Percentiles rank a stretch among this genome's conserved stretches.
Conservation (phyloP, 2,329 filamentous ascomycete genomes). For the Fusarium xylarioides region DNA sequence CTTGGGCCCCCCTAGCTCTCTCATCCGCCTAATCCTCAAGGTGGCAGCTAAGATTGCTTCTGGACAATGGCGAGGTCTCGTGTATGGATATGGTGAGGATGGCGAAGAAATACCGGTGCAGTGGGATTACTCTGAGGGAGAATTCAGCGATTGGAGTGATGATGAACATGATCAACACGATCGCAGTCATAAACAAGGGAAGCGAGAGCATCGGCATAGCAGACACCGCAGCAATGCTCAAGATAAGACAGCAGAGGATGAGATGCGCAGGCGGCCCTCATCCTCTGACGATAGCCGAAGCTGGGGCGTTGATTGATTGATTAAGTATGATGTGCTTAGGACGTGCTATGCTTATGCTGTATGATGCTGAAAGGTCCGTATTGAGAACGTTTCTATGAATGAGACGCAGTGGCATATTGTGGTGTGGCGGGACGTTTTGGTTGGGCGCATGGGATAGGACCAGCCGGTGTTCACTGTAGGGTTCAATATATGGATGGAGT, state of each 20-base stretch:
- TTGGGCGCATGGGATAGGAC: constrained; percentile 10
- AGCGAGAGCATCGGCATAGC: constrained; percentile 12
- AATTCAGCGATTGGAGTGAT: constrained; percentile 63
- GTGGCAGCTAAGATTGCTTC: constrained; percentile 80
- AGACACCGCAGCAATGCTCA: constrained; percentile 13
- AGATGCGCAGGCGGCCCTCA: constrained; percentile 20
- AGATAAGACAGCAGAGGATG: neutral
- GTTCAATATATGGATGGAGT: constrained; percentile 24
- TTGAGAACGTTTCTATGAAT: constrained; percentile 9
- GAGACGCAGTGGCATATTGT: neutral
- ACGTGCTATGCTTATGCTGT: neutral
- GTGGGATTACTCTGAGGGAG: constrained; percentile 70
- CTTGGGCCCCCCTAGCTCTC: constrained; percentile 80
- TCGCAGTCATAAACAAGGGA: constrained; percentile 14
- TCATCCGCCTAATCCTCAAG: constrained; percentile 81
- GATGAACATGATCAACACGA: constrained; percentile 54
- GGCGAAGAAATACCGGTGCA: constrained; percentile 65
- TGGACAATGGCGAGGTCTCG: constrained; percentile 69
- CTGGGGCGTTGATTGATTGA: constrained; percentile 39
- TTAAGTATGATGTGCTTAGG: neutral
- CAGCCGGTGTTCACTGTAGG: constrained; percentile 25
- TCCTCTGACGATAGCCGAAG: constrained; percentile 40
- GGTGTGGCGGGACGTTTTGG: constrained; percentile 14
- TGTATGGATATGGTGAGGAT: constrained; percentile 62
- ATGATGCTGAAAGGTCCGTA: neutral